Evolutionary conservation across 2,329 filamentous ascomycete genomes (phyloP), one percentile per base, ranked within the genome.

Genomic region (Bipolaris zeicola): DNA sequence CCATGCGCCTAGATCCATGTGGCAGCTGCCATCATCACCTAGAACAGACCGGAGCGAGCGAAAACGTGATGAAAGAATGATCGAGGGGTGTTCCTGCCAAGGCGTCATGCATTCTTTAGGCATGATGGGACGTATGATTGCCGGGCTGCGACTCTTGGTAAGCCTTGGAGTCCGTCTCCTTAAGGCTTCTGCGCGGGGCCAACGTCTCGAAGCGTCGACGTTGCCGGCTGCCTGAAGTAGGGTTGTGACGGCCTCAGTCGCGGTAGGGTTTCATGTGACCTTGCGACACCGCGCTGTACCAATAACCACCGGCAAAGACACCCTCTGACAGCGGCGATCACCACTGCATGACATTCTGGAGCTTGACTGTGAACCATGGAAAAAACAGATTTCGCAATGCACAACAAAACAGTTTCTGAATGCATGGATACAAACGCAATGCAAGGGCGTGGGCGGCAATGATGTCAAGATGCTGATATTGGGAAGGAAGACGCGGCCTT

Each of bases 111-210:
- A 54, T 33, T 67, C 60, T 69, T 49, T 55, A 54, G 38, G 65
- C 52, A 47, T 68, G 62, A 64, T 71, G 65, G 65, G 64, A 69
- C 67, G 70, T 73, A 61, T 74, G 71, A 74, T 73, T 66, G 61
- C 53, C 71, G 54, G 65, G 51, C 61, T 71, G 69, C 62, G 65
- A 73, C 72, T 62, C 26, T 70, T 66, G 68, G 48, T 59, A 62
- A 52, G 63, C 63, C 61, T 69, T 70, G 70, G 53, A 49, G 52
- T 16, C 59, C 42, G 43, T 37, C 53, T 55, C 42, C 38, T 60
- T 68, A 63, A 63, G 63, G 58, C 55, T 61, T 61, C 44, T 52
- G 42, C 49, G 63, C 43, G 53, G 62, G 55, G 57, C 33, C 16
- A 52, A 39, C 50, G 54, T 61, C 60, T 51, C 46, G 49, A 20